These are phyloP conservation scores for Crithidia thermophila DNA, from an alignment of 208 protist species.

Conservation along the genomic window DNA sequence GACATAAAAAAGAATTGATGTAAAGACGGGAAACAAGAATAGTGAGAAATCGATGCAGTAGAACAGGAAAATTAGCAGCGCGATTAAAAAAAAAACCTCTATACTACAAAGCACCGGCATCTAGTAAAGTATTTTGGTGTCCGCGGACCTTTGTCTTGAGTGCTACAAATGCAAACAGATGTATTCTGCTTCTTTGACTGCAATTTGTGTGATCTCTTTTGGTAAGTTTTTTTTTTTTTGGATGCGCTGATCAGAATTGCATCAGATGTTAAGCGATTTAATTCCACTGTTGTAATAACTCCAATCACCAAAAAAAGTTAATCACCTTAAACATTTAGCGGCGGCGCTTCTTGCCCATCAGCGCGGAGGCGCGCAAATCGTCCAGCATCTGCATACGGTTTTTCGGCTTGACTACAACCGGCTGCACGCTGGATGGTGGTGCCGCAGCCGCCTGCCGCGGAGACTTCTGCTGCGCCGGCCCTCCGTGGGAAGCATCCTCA, in stretches of 20 bases:
- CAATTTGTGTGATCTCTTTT: too few relatives aligned
- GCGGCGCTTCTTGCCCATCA: slow-evolving; percentile 37
- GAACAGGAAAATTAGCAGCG: too few relatives aligned
- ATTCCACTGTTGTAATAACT: neutral
- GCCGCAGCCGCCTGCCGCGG: slow-evolving; percentile 5
- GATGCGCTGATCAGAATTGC: too few relatives aligned
- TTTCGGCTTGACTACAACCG: slow-evolving; percentile 1
- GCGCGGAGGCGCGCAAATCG: slow-evolving; percentile 38
- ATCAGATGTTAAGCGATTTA: neutral
- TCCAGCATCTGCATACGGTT: slow-evolving; percentile 64
- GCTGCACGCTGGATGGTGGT: neutral
- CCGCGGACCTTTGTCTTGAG: too few relatives aligned
- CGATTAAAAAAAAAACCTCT: neutral
- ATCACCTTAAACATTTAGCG: neutral
- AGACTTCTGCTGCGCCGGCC: neutral
- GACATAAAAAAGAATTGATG: too few relatives aligned
- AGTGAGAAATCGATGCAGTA: too few relatives aligned
- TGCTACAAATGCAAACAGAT: too few relatives aligned
- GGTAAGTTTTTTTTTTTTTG: too few relatives aligned
- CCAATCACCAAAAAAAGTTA: neutral
- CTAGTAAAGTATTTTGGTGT: too few relatives aligned
- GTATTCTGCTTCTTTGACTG: too few relatives aligned
- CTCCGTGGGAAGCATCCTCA: too few relatives aligned
- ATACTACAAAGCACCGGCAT: too few relatives aligned
- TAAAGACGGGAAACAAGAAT: neutral